Evolutionary conservation across 2,329 filamentous ascomycete species (phyloP).

Genomic region (Graphilbum sp.): DNA sequence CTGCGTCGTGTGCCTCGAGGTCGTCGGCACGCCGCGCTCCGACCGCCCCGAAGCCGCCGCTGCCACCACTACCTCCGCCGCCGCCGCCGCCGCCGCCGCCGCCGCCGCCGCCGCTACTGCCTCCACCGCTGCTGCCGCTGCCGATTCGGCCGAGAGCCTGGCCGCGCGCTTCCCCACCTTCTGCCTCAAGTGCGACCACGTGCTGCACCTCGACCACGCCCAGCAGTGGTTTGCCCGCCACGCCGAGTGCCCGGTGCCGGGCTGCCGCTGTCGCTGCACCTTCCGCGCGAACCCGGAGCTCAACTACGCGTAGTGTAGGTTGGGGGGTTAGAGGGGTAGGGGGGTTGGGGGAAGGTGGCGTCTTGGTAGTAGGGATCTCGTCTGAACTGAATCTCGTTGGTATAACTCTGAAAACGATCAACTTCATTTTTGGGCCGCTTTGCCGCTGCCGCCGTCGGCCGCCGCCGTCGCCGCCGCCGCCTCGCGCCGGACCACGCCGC

Average conservation of each 20-base stretch:
- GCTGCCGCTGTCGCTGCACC: slow-evolving; percentile 50
- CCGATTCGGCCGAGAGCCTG: no score
- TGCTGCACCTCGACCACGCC: slow-evolving; percentile 50
- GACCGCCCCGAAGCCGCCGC: slow-evolving; percentile 35
- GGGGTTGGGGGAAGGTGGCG: neutral
- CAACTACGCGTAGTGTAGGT: slow-evolving; percentile 34
- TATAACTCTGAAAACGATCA: no score
- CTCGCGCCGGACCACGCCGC: neutral
- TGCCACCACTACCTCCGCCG: no score
- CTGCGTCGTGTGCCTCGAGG: slow-evolving; percentile 51
- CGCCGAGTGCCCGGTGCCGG: slow-evolving; percentile 50
- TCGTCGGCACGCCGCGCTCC: slow-evolving; percentile 47
- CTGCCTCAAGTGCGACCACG: slow-evolving; percentile 52
- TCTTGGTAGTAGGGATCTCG: no score
- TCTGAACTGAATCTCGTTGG: no score
- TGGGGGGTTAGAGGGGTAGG: neutral
- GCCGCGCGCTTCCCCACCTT: slow-evolving; percentile 50
- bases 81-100: no score
- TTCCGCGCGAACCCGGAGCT: slow-evolving; percentile 43
- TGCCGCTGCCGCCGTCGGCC: neutral
- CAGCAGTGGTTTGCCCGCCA: slow-evolving; percentile 50
- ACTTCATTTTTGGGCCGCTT: no score
- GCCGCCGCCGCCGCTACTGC: no score
- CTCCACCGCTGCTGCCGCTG: no score
- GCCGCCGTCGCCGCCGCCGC: neutral